Conservation (phyloP, 306 rosid species). For the Canavalia ensiformis region DNA sequence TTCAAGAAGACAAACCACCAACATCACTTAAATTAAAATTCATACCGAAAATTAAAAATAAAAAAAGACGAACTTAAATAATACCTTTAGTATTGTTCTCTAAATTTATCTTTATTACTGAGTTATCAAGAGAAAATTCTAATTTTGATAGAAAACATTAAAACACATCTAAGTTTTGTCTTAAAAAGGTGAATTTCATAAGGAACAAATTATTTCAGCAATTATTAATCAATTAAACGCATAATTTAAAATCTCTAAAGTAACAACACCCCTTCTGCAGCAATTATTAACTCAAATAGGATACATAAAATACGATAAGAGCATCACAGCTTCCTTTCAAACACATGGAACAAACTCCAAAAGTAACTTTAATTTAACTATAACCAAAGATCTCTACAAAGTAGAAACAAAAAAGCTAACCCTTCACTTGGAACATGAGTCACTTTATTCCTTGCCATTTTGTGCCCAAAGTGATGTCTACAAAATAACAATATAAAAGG, state of each 20-base stretch:
- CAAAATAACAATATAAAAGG: conserved; percentile 30
- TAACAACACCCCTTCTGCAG: conserved; percentile 18
- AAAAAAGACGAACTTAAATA: no score
- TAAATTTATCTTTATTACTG: no score
- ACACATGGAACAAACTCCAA: conserved; percentile 20
- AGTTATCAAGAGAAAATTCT: no score
- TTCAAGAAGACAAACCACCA: background rate
- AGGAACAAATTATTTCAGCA: background rate
- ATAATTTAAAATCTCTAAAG: background rate
- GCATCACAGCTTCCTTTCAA: conserved; percentile 44
- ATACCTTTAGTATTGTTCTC: no score
- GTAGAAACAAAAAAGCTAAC: background rate
- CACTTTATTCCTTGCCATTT: background rate
- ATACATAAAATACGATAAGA: conserved; percentile 29
- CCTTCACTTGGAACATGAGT: background rate
- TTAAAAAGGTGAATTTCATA: background rate
- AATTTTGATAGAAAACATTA: no score
- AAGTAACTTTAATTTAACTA: conserved; percentile 19
- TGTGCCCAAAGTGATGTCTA: background rate
- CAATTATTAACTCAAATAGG: conserved; percentile 39
- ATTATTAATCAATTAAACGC: conserved; percentile 8
- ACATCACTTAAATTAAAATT: background rate
- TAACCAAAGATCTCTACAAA: conserved; percentile 15
- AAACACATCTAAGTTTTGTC: no score
- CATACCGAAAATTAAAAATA: background rate